Evolutionary conservation across 148 eudicot genomes (phyloP), one percentile per base, ranked within the genome.

Genomic region (Polygonum maritimum): DNA sequence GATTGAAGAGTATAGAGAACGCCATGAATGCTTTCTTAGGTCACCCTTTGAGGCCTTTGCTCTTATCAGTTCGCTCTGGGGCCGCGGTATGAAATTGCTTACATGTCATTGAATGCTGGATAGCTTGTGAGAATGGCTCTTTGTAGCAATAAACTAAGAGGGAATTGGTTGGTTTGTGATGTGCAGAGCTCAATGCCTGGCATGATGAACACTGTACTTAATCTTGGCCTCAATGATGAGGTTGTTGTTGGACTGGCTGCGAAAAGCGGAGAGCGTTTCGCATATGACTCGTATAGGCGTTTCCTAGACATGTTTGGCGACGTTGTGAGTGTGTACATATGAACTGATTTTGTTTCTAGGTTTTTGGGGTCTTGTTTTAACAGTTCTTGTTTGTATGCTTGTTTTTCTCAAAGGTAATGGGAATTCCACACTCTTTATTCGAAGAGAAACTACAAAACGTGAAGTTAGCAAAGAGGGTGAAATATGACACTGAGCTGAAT

Each of bases 161-260:
- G 9, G 0, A 3, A 44, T 44, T 44, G 47, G 47, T 44, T 44
- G 47, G 47, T 6, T 44, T 80, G 47, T 71, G 12, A 67, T 54
- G 38, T 72, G 19, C 85, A 96, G 99, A 83, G 91, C 69, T 96
- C 99, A 2, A 95, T 95, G 99, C 99, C 97, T 60, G 97, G 99
- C 6, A 95, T 95, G 99, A 95, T 95, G 99, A 97, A 95, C 85
- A 95, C 99, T 13, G 96, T 95, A 51, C 89, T 95, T 49, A 95
- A 95, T 78, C 99, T 95, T 40, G 99, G 99, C 76, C 94, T 95
- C 57, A 95, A 95, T 82, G 99, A 95, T 76, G 91, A 86, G 16
- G 97, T 95, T 48, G 97, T 86, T 54, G 81, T 86, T 67, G 97
- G 96, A 67, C 81, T 95, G 82, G 91, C 97, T 62, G 82, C 86